Conservation (phyloP, 2,329 filamentous ascomycete genomes). For the Hypocrella siamensis region DNA sequence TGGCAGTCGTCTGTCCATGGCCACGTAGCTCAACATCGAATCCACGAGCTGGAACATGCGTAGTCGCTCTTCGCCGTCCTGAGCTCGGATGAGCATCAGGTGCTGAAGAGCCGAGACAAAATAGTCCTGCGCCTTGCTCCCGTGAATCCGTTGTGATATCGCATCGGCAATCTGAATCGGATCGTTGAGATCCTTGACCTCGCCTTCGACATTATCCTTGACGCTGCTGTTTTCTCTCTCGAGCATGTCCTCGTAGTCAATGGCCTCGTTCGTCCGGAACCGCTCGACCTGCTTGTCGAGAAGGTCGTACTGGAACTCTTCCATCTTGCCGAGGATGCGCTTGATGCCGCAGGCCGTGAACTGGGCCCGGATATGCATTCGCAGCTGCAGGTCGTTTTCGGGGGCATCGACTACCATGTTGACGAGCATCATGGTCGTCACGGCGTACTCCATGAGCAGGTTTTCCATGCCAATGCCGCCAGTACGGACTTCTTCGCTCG, state of each 20-base stretch:
- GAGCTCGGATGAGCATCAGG: slow-evolving; percentile 79
- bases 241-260: slow-evolving; percentile 95
- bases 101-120: slow-evolving; percentile 93
- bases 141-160: slow-evolving; percentile 70
- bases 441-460: slow-evolving; percentile 95
- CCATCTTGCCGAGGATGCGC: slow-evolving; percentile 90
- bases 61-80: slow-evolving; percentile 78
- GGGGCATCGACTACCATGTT: slow-evolving; percentile 94
- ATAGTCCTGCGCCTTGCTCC: slow-evolving; percentile 81
- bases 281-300: slow-evolving; percentile 97
- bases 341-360: slow-evolving; percentile 94
- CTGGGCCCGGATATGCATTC: slow-evolving; percentile 88
- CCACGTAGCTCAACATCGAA: slow-evolving; percentile 97
- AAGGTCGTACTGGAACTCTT: slow-evolving; percentile 92
- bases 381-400: slow-evolving; percentile 73
- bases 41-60: slow-evolving; percentile 97
- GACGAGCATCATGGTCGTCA: slow-evolving; percentile 84
- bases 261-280: slow-evolving; percentile 85
- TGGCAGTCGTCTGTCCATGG: slow-evolving; percentile 88
- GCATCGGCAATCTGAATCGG: slow-evolving; percentile 88
- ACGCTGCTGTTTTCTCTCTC: slow-evolving; percentile 83
- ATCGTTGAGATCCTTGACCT: slow-evolving; percentile 83
- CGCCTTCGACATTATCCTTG: slow-evolving; percentile 72
- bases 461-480: slow-evolving; percentile 98
- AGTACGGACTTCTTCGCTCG: slow-evolving; percentile 88